Base-by-base conservation (phyloP, 108 stramenopile genomes). In the Stephanodiscus triporus region DNA sequence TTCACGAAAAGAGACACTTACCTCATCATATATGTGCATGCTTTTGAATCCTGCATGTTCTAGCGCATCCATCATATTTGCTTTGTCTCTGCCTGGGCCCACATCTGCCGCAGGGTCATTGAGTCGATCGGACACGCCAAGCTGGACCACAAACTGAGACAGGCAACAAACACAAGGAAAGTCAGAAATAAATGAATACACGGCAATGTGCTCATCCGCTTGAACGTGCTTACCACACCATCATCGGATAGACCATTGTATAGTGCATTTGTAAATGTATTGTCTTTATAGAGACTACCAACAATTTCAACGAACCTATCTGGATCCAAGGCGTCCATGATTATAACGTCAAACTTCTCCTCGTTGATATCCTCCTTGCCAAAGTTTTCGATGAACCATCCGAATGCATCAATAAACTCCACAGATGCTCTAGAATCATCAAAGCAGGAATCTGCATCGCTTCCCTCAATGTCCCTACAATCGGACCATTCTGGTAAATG, bases 341-440 rank as follows among this genome's bases (percentile, higher is more conserved):
- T 68, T 26, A 80, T 75, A 2, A 80, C 79, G 48, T 80, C 79
- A 60, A 69, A 80, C 14, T 29, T 17, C 14, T 69, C 27, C 19
- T 56, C 40, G 11, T 43, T 29, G 20, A 20, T 45, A 19, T 58
- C 66, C 1, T 60, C 54, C 20, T 26, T 24, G 50, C 67, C 78
- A 59, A 75, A 82, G 47, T 42, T 38, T 40, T 87, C 74, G 37
- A 57, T 59, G 62, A 93, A 93, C 85, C 87, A 90, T 30, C 48
- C 48, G 51, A 84, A 66, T 32, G 88, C 89, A 78, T 93, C 88
- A 49, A 78, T 73, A 19, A 59, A 72, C 26, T 63, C 61, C 30
- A 75, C 47, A 23, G 68, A 68, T 4, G 78, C 75, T 30, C 85
- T 74, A 2, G 82, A 57, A 72, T 95, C 91, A 23, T 93, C 87